These are phyloP conservation scores for Sarocladium strictum DNA, from an alignment of 2,329 filamentous ascomycete genomes.

Conservation along the genomic window DNA sequence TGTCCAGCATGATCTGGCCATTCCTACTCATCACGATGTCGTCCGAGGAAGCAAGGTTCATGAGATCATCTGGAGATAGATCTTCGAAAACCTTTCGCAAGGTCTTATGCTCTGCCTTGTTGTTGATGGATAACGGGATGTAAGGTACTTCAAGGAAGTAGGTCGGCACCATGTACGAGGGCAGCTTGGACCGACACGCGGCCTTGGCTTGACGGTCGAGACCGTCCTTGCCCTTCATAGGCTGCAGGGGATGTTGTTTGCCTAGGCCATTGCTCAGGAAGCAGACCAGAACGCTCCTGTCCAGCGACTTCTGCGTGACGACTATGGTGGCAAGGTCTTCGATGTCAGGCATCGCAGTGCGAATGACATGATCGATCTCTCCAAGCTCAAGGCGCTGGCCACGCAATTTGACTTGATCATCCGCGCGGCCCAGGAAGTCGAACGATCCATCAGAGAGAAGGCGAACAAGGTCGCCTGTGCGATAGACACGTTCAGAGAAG, in stretches of 20 bases:
- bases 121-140: constrained; percentile 80
- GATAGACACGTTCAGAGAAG: constrained; percentile 63
- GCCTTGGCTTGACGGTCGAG: constrained; percentile 44
- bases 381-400: constrained; percentile 85
- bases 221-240: constrained; percentile 24
- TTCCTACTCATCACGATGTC: background rate
- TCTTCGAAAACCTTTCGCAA: constrained; percentile 61
- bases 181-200: constrained; percentile 64
- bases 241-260: constrained; percentile 13
- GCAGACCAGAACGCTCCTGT: constrained; percentile 77
- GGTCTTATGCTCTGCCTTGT: constrained; percentile 74
- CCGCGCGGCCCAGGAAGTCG: constrained; percentile 79
- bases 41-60: constrained; percentile 40
- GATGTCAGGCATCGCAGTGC: constrained; percentile 48
- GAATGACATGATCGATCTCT: constrained; percentile 84
- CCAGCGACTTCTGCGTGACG: constrained; percentile 58
- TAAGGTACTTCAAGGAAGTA: constrained; percentile 66
- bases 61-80: constrained; percentile 55
- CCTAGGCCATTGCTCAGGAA: constrained; percentile 47
- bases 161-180: constrained; percentile 86
- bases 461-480: constrained; percentile 83
- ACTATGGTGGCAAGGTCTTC: constrained; percentile 74
- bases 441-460: constrained; percentile 76
- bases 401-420: constrained; percentile 88
- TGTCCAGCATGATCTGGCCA: constrained; percentile 28